phyloP scores from a whole-genome alignment of 495 filamentous ascomycete species.

The Hypoxylon crocopeplum region DNA sequence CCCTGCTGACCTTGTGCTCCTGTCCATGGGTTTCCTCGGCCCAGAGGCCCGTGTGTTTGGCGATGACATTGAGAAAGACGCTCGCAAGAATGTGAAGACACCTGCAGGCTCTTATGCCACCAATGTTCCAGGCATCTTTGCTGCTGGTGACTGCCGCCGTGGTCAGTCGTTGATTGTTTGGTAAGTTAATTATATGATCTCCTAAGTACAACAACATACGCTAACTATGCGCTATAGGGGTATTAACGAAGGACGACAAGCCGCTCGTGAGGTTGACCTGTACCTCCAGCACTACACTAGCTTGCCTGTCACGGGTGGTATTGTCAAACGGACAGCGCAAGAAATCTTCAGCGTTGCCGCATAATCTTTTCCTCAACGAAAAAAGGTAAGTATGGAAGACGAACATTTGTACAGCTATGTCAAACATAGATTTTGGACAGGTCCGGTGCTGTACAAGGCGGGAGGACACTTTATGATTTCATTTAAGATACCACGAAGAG shows the following conservation, averaged over 20 bases:
- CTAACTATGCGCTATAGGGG: conserved; percentile 67
- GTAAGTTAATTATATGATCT: conserved; percentile 58
- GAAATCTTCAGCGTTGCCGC: conserved; percentile 59
- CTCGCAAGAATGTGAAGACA: conserved; percentile 97
- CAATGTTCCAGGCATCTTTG: conserved; percentile 88
- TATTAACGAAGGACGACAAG: conserved; percentile 97
- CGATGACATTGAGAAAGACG: conserved; percentile 87
- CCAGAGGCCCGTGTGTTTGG: conserved; percentile 91
- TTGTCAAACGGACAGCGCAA: conserved; percentile 81
- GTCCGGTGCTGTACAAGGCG: conserved; percentile 17
- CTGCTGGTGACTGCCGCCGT: conserved; percentile 94
- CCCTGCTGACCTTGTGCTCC: conserved; percentile 92
- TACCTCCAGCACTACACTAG: conserved; percentile 82
- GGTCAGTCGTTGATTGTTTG: conserved; percentile 98
- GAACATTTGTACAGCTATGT: conserved; percentile 24
- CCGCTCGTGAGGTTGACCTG: conserved; percentile 91
- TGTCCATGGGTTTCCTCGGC: conserved; percentile 98
- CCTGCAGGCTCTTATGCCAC: conserved; percentile 87
- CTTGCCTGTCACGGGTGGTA: conserved; percentile 93
- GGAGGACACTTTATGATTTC: neutral
- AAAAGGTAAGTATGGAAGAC: conserved; percentile 1
- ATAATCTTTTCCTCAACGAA: conserved; percentile 6
- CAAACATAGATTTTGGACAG: conserved; percentile 33
- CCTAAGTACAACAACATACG: neutral
- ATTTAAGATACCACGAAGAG: conserved; percentile 36